Evolutionary conservation across 1,284 basidiomycete genomes (phyloP), one percentile per base, ranked within the genome.

Genomic region (Puccinia hordei): DNA sequence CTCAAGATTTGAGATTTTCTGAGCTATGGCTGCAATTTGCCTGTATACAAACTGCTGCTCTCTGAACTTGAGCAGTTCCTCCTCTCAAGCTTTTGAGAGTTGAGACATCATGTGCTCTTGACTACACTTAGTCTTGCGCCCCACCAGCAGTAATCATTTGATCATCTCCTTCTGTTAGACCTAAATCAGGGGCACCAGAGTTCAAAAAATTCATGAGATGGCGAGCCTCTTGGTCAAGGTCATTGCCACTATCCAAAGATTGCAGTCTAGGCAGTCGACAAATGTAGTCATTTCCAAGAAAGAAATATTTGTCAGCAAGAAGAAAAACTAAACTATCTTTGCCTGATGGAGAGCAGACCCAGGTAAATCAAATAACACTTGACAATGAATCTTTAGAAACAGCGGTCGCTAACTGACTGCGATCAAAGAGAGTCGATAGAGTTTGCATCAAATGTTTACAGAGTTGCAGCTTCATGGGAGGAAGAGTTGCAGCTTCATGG

Each of bases 371-470:
- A 27, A n/a, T 5, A 19, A 57, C 24, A 53, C 30, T 30, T 33
- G 24, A 87, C 82, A 95, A 86, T 76, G 92, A 92, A 73, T 92
- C 90, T 51, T 93, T 90, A 0, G 92, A 92, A 74, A 94, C 85
- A 5, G 92, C 92, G 85, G 93, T 91, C 6, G 92, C 92, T 55
- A 95, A 87, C 81, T 92, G 88, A 30, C 90, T 86, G 84, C 94
- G 92, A 84, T 95, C 94, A 84, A 93, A 95, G 85, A 95, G 94
- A 38, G 92, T 92, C 83, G 94, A 94, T 41, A 95, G 88, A 0
- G 94, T 94, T 86, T 97, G 94, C 83, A 98, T 96, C 73, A 98
- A 89, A 86, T 97, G 95, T 86, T 98, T 98, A 75, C 95, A 93
- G 12, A 98, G 88, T 61, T 95, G 90, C 87, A 96, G 93, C 84